Base-by-base conservation (phyloP, 2,329 filamentous ascomycete species). In the Penicillium sp. region DNA sequence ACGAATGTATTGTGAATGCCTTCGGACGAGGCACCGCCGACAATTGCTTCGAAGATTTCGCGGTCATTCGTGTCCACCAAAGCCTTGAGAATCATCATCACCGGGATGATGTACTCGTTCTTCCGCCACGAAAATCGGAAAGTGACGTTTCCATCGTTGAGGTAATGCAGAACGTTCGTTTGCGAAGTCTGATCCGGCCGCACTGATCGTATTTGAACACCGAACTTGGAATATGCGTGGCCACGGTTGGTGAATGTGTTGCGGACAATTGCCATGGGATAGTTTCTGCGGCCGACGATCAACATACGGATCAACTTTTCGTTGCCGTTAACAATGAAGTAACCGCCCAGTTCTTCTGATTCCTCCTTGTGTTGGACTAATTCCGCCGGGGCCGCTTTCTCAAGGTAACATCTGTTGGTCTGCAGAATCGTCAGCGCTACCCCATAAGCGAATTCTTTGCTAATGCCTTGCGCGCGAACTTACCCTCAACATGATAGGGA, bases 111-210 rank as follows among this genome's bases (percentile, higher is more conserved):
- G 73, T 92, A 99, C 78, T 99, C 95, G 69, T 93, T 92, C 80
- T 99, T 99, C 69, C 93, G 86, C 94, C 94, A 99, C 7, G 94
- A 97, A 79, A 99, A 99, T 60, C 95, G 87, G 79, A 99, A 97
- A 0, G 92, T 98, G 71, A 98, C 89, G 77, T 97, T 98, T 67
- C 95, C 95, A 75, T 99, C 95, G 70, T 86, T 92, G 60, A 99
- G 86, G 77, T 98, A 99, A 79, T 99, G 95, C 53, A 99, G 85
- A 38, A 96, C 93, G 73, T 98, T 99, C 44, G 94, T 98, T 78
- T 98, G 94, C 31, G 93, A 97, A 8, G 94, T 97, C 80, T 99
- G 93, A 78, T 99, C 95, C n/a, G 93, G 93, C 62, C 95, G 88
- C 59, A 97, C 93, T 3, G 90, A 96, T 79, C 95, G 90, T 68